Percentiles rank a stretch among this genome's conserved stretches.
Evolutionary conservation across 2,329 filamentous ascomycete species (phyloP).

Genomic region (Sporothrix luriei): DNA sequence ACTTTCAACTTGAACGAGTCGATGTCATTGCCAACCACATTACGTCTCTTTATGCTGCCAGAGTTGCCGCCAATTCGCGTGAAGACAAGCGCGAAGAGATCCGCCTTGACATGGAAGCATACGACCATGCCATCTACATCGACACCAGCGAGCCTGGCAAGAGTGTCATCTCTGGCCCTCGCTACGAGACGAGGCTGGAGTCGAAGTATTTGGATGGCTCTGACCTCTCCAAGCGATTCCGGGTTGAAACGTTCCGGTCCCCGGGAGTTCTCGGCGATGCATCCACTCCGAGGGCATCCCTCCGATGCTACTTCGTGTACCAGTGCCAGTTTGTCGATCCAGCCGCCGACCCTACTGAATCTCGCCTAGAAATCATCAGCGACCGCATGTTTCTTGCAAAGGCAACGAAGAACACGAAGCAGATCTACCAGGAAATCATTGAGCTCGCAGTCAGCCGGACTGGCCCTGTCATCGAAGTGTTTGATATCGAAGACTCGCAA

Average conservation of each 20-base stretch:
- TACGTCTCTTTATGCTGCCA: slow-evolving; percentile 93
- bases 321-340: slow-evolving; percentile 86
- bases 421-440: slow-evolving; percentile 93
- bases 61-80: slow-evolving; percentile 88
- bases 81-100: slow-evolving; percentile 95
- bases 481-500: slow-evolving; percentile 85
- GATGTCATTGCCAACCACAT: slow-evolving; percentile 91
- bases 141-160: slow-evolving; percentile 92
- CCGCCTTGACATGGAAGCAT: slow-evolving; percentile 89
- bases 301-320: slow-evolving; percentile 99
- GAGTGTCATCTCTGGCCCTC: slow-evolving; percentile 74
- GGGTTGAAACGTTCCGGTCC: slow-evolving; percentile 96
- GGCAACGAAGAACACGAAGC: slow-evolving; percentile 92
- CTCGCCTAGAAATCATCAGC: slow-evolving; percentile 84
- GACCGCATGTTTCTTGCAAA: slow-evolving; percentile 95
- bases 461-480: slow-evolving; percentile 96
- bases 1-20: slow-evolving; percentile 87
- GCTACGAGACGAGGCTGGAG: slow-evolving; percentile 91
- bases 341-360: slow-evolving; percentile 75
- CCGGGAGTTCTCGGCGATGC: slow-evolving; percentile 72
- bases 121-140: slow-evolving; percentile 96
- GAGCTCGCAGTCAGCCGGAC: slow-evolving; percentile 79
- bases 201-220: slow-evolving; percentile 90
- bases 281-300: slow-evolving; percentile 70
- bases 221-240: slow-evolving; percentile 73